Evolutionary conservation across 495 filamentous ascomycete species (phyloP).

Genomic region (Trichoderma reesei): DNA sequence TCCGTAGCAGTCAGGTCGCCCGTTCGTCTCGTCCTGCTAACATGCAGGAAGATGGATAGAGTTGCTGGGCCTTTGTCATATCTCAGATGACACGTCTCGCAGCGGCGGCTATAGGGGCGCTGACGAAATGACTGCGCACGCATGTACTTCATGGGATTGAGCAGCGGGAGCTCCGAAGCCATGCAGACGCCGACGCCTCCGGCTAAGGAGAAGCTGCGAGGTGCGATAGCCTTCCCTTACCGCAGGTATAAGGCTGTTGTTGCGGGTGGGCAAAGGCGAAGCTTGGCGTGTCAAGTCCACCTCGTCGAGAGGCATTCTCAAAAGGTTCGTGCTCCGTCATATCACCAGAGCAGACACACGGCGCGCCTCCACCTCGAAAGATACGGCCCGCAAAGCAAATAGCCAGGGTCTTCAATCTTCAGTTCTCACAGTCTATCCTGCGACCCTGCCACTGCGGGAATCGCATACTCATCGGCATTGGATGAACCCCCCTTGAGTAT

Average conservation of each 20-base stretch:
- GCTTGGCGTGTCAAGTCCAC: too few species aligned
- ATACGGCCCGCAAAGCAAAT: not conserved
- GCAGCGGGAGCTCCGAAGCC: not conserved
- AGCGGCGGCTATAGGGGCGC: not conserved
- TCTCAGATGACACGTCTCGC: not conserved
- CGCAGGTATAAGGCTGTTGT: too few species aligned
- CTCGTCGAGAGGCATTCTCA: too few species aligned
- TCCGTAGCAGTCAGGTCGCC: not conserved
- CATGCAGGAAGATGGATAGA: constrained; percentile 1
- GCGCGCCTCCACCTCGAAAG: not conserved
- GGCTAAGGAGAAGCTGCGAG: too few species aligned
- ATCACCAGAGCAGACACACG: too few species aligned
- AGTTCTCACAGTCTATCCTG: not conserved
- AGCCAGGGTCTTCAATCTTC: not conserved
- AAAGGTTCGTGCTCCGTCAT: too few species aligned
- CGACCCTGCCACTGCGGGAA: not conserved
- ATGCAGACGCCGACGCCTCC: not conserved
- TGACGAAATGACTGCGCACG: constrained; percentile 2
- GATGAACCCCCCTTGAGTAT: not conserved
- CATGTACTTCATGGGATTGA: not conserved
- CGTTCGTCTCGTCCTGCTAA: not conserved
- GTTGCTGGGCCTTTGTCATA: not conserved
- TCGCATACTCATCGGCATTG: not conserved
- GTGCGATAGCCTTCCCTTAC: too few species aligned
- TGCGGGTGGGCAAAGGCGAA: too few species aligned